phyloP scores from a whole-genome alignment of 257 asterid species.

The Agastache rugosa region DNA sequence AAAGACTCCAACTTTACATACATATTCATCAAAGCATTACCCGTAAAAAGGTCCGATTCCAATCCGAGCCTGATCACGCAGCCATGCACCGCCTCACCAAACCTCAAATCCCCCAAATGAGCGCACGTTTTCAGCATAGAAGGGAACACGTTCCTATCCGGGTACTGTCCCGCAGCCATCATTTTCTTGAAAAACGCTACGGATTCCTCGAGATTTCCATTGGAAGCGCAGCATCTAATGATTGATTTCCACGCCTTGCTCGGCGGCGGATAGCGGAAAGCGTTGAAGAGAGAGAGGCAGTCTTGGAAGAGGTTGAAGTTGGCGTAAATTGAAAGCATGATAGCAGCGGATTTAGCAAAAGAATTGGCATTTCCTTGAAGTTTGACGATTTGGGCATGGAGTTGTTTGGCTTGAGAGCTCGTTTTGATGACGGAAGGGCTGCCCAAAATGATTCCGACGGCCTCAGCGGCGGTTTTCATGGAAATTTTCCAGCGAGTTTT shows the following conservation, averaged over 20 bases:
- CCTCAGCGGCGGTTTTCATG: slow-evolving; percentile 47
- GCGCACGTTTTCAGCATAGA: slow-evolving; percentile 73
- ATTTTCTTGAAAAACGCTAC: slow-evolving; percentile 62
- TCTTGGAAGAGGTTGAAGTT: slow-evolving; percentile 66
- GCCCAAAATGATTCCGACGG: slow-evolving; percentile 41
- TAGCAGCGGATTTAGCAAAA: slow-evolving; percentile 39
- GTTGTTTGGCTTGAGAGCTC: slow-evolving; percentile 72
- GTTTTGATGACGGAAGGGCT: slow-evolving; percentile 64
- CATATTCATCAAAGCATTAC: slow-evolving; percentile 90
- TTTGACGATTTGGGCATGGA: slow-evolving; percentile 82
- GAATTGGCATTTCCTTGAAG: slow-evolving; percentile 35
- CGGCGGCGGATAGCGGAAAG: slow-evolving; percentile 57
- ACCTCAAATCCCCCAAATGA: slow-evolving; percentile 61
- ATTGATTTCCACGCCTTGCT: slow-evolving; percentile 80
- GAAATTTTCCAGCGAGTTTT: not conserved
- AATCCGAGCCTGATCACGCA: slow-evolving; percentile 68
- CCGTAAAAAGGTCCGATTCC: slow-evolving; percentile 75
- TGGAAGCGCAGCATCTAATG: slow-evolving; percentile 73
- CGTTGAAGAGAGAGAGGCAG: slow-evolving; percentile 54
- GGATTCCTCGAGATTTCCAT: slow-evolving; percentile 57
- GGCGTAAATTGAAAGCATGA: slow-evolving; percentile 68
- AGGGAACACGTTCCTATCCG: slow-evolving; percentile 82
- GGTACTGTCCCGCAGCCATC: slow-evolving; percentile 68
- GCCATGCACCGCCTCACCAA: slow-evolving; percentile 82
- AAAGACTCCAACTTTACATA: slow-evolving; percentile 69